phyloP scores from a whole-genome alignment of 202 grass and related monocot species.

The Schoenoplectus tabernaemontani region DNA sequence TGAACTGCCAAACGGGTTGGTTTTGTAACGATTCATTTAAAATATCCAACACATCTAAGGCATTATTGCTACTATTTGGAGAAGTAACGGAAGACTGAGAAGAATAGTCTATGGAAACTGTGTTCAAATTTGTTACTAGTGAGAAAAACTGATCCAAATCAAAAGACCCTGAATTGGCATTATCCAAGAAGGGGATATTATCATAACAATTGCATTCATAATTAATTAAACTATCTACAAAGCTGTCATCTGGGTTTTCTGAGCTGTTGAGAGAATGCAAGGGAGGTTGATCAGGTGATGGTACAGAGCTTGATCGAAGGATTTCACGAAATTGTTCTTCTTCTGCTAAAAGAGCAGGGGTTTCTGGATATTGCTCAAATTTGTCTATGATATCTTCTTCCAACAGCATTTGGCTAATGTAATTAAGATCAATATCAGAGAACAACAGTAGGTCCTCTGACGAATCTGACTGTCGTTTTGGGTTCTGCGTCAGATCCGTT shows the following conservation, averaged over 20 bases:
- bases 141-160: slow-evolving; percentile 20
- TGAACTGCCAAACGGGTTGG: slow-evolving; percentile 56
- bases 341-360: slow-evolving; percentile 51
- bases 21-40: slow-evolving; percentile 24
- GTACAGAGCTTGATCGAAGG: slow-evolving; percentile 36
- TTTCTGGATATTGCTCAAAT: slow-evolving; percentile 69
- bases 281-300: slow-evolving; percentile 36
- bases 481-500: background rate
- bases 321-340: slow-evolving; percentile 82
- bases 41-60: slow-evolving; percentile 33
- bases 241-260: background rate
- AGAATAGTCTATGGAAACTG: slow-evolving; percentile 14
- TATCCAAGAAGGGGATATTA: slow-evolving; percentile 10
- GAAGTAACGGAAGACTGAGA: slow-evolving; percentile 49
- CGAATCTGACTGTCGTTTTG: background rate
- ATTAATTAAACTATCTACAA: slow-evolving; percentile 23
- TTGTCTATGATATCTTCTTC: slow-evolving; percentile 89
- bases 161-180: background rate
- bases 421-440: slow-evolving; percentile 75
- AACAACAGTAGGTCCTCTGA: slow-evolving; percentile 65
- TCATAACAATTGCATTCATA: background rate
- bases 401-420: slow-evolving; percentile 88
- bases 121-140: background rate
- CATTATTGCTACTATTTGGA: slow-evolving; percentile 25
- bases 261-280: slow-evolving; percentile 5